Conservation (phyloP, 805 yeast genomes). For the Limtongozyma cylindracea region DNA sequence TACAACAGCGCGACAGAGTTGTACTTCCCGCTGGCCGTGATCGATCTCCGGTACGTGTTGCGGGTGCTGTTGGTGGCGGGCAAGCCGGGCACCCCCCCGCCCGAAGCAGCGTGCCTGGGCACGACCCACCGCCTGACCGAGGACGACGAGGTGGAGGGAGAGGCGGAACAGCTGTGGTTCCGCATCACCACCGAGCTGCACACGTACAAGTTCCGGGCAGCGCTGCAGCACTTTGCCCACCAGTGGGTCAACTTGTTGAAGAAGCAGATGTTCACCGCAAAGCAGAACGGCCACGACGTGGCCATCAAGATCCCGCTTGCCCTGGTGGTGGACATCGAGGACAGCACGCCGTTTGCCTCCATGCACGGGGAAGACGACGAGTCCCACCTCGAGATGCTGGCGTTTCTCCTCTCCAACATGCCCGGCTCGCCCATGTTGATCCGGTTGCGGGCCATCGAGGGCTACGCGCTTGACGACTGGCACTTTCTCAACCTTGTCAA, state of each 20-base stretch:
- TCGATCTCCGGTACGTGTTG: constrained; percentile 52
- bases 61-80: no score
- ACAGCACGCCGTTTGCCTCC: constrained; percentile 20
- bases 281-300: constrained; percentile 48
- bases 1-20: constrained; percentile 51
- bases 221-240: constrained; percentile 44
- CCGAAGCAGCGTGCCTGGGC: no score
- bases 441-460: no score
- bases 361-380: constrained; percentile 3
- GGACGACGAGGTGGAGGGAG: not conserved
- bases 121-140: no score
- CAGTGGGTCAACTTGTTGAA: constrained; percentile 59
- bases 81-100: no score
- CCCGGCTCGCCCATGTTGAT: no score
- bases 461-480: no score
- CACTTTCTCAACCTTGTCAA: no score
- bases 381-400: no score
- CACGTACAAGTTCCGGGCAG: constrained; percentile 45
- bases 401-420: no score
- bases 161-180: constrained; percentile 19
- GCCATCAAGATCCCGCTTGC: constrained; percentile 53
- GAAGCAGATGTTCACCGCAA: constrained; percentile 50
- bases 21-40: constrained; percentile 61
- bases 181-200: constrained; percentile 29
- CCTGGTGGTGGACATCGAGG: constrained; percentile 36